Evolutionary conservation across 2,329 filamentous ascomycete species (phyloP).

Genomic region (Fusarium compactum): DNA sequence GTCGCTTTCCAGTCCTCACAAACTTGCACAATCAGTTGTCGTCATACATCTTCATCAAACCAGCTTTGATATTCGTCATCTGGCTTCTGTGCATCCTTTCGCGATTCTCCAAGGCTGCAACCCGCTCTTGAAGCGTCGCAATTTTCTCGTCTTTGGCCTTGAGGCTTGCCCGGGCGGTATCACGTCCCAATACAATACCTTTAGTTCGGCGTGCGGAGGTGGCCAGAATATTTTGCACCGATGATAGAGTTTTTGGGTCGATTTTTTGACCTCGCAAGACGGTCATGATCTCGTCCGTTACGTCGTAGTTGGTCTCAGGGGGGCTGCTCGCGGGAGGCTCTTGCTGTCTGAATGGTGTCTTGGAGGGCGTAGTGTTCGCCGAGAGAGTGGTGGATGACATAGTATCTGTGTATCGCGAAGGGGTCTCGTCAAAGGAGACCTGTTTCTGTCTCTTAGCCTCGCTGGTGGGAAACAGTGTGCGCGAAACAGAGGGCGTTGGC

Average conservation of each 20-base stretch:
- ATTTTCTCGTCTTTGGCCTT: conserved; percentile 69
- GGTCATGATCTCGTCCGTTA: conserved; percentile 62
- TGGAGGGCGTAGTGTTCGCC: conserved; percentile 30
- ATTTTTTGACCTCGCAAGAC: conserved; percentile 61
- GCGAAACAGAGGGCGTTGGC: conserved; percentile 53
- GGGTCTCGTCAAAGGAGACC: conserved; percentile 49
- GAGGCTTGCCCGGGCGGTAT: conserved; percentile 72
- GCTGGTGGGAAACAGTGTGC: conserved; percentile 52
- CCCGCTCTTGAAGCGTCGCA: conserved; percentile 52
- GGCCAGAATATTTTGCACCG: conserved; percentile 61
- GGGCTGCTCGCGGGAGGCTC: conserved; percentile 32
- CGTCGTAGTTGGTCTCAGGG: conserved; percentile 45
- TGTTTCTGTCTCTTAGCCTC: conserved; percentile 51
- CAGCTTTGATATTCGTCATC: conserved; percentile 54
- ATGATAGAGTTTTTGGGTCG: conserved; percentile 51
- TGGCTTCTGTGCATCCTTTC: conserved; percentile 49
- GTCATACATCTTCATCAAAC: conserved; percentile 54
- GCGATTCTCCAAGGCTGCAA: conserved; percentile 56
- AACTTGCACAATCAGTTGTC: conserved; percentile 43
- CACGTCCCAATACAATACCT: conserved; percentile 73
- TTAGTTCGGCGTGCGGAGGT: conserved; percentile 68
- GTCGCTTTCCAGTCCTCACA: neutral
- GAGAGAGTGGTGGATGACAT: conserved; percentile 27
- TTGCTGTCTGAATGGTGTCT: conserved; percentile 6
- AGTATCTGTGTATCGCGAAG: conserved; percentile 5